Base-by-base conservation (phyloP, 2,329 filamentous ascomycete genomes). In the Trichoderma lentiforme region DNA sequence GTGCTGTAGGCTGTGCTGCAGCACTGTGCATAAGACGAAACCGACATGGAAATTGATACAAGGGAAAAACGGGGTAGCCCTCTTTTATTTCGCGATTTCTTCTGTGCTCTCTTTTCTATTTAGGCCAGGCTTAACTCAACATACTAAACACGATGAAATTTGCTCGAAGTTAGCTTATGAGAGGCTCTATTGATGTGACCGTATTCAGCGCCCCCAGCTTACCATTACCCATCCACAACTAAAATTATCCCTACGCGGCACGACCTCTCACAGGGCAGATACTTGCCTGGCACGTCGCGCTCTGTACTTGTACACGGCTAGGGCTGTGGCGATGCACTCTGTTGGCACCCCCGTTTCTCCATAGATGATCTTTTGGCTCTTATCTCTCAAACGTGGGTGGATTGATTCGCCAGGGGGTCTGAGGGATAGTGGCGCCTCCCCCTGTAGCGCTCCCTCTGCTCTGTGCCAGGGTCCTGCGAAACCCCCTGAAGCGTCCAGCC, bases 331-430 rank as follows among this genome's bases (percentile, higher is more conserved):
- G 63, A 72, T 56, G 63, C 64, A 26, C 64, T 63, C 28, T 69
- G 64, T 43, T 57, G 60, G 60, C 53, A 51, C 60, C 63, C 56
- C 53, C 32, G 9, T 26, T 26, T 14, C 28, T 58, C 61, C 56
- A 32, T 58, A 72, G 71, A 63, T 30, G 64, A 72, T 71, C 71
- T 72, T 60, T 60, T 70, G 47, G 63, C 66, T 60, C 71, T 72
- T 72, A 72, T 72, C 71, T 64, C 32, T 78, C 64, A 74, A 77
- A 80, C 79, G 79, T 80, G 79, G 79, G 78, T 71, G 69, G 67
- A 72, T 76, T 80, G 79, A 80, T 80, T 80, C 79, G 79, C 62
- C 73, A 78, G 60, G 74, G 75, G 74, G 74, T 56, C 15, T 65
- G 68, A 30, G 58, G 30, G 65, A 58, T 56, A 56, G 51, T 60